Evolutionary conservation across 2,329 filamentous ascomycete genomes (phyloP), one percentile per base, ranked within the genome.

Genomic region (Trichoderma hamatum): DNA sequence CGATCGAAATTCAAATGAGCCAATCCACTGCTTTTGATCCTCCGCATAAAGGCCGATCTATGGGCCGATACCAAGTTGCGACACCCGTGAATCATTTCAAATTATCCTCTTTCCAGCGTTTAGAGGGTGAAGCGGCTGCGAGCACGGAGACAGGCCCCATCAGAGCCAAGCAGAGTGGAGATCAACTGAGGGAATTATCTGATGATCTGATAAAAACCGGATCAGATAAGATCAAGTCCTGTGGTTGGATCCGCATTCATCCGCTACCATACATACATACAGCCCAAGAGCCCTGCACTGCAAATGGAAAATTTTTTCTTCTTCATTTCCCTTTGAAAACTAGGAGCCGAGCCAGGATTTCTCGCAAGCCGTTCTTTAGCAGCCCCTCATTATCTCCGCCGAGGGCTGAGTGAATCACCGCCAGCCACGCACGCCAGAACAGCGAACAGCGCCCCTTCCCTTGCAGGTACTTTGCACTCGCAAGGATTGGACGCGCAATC

Each of bases 161-260:
- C 39, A 36, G 58, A 55, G 56, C 24, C 49, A 61, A 62, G 66
- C 59, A 6, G 16, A 32, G 77, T 78, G 78, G 76, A 74, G 68
- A 76, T 76, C 78, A 79, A 39, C 76, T 79, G 80, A 81, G 80
- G 77, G 77, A 79, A 78, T 81, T 83, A 85, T 84, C 83, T 82
- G 83, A 84, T 85, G 78, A 85, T 86, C 84, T 83, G 84, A 85
- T 85, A 85, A 85, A 83, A 76, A 74, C 63, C 58, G 78, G 77
- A 80, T 80, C 78, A 75, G 78, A 81, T 80, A 81, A 81, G 77
- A 81, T 80, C 75, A 74, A 74, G 61, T 60, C 59, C 54, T 21
- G 34, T 63, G 39, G 54, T 67, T 63, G 67, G 64, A 62, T 59
- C 52, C 46, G 54, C 36, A 67, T 58, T 36, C 65, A 66, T 64